Base-by-base conservation (phyloP, 148 eudicot genomes). In the Persicaria tinctoria region DNA sequence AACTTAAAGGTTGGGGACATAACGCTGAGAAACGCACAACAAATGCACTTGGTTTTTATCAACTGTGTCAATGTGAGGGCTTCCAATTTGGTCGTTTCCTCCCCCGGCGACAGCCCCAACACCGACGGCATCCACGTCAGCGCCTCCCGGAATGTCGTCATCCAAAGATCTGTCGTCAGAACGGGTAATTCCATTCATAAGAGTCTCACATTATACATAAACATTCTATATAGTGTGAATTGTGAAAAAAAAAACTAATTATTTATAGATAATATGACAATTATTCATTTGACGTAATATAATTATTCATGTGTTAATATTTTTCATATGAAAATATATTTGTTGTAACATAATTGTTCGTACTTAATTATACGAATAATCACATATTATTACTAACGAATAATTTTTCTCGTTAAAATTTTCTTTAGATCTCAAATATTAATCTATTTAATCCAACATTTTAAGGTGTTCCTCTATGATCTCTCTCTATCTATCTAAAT, bases 81-180 rank as follows among this genome's bases (percentile, higher is more conserved):
- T 78, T 84, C 85, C 27, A 75, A 87, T 80, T 80, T 94, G 70
- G 54, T 48, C 27, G 74, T 94, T 4, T 47, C 55, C 46, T 86
- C 98, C 38, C 97, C 93, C 0, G 86, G 64, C 70, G 47, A 72
- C 0, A 93, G 98, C 79, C 98, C 98, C 41, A 93, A 93, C 73
- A 93, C 98, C 2, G 98, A 93, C 72, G 98, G 97, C 54, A 88
- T 93, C 56, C 98, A 93, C 78, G 76, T 93, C 64, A 83, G 95
- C 0, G 85, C 60, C 3, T 81, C 93, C 9, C 70, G 80, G 56
- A 83, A 89, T 60, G 82, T 93, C 50, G 66, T 59, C 48, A 82
- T 93, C 53, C 46, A 56, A 44, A 80, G 74, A 20, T 91, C 92
- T 38, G 62, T 46, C 60, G 84, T 93, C 5, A 55, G 75, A 73